Conservation (phyloP, 2,329 filamentous ascomycete species). For the Arthrobotrys iridis region DNA sequence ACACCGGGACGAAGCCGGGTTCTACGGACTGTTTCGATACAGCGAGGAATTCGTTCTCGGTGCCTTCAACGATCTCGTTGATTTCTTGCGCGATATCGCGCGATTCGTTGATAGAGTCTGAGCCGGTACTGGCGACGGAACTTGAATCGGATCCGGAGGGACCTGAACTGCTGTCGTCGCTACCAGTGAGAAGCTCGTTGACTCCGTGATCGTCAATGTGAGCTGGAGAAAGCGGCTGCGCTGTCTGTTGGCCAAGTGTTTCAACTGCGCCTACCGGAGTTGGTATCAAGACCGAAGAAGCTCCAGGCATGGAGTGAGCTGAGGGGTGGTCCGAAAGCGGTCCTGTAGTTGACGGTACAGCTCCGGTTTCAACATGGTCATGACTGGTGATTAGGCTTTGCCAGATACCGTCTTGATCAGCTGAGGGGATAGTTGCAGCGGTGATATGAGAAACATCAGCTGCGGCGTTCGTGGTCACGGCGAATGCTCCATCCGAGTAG, state of each 20-base stretch:
- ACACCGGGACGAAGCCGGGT: constrained; percentile 34
- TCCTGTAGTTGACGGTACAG: neutral
- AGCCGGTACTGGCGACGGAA: neutral
- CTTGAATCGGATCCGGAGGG: neutral
- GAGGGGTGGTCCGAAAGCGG: constrained; percentile 3
- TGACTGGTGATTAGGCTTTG: constrained; percentile 2
- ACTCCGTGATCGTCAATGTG: constrained; percentile 15
- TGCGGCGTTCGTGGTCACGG: neutral
- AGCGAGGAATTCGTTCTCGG: constrained; percentile 33
- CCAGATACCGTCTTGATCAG: constrained; percentile 25
- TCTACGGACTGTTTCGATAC: neutral
- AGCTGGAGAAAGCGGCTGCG: neutral
- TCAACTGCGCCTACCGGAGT: neutral
- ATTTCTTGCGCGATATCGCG: constrained; percentile 1
- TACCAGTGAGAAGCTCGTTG: constrained; percentile 6
- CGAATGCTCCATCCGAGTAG: constrained; percentile 20
- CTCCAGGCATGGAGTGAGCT: neutral
- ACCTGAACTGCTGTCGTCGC: neutral
- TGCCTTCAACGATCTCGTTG: neutral
- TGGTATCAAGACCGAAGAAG: neutral
- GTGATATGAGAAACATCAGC: constrained; percentile 21
- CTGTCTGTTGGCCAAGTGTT: neutral
- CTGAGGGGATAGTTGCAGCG: neutral
- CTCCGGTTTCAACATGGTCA: neutral
- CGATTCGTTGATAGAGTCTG: neutral